phyloP scores from a whole-genome alignment of 768 basidiomycete species.

The Gautieria morchelliformis region DNA sequence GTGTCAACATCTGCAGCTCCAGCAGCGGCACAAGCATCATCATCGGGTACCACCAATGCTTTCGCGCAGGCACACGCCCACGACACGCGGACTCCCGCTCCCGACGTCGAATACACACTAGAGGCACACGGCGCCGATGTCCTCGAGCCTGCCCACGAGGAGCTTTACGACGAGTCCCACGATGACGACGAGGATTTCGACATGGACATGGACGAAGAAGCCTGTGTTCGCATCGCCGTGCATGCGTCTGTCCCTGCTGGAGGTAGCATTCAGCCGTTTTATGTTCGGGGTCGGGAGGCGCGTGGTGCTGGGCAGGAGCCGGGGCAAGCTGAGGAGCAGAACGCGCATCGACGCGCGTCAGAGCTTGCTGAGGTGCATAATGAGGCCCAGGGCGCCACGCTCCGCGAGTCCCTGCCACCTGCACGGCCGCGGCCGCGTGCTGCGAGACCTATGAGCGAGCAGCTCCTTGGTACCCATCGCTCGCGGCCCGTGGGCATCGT shows the following conservation, averaged over 20 bases:
- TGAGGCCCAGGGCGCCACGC: neutral
- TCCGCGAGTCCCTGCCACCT: slow-evolving; percentile 13
- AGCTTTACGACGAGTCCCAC: too few relatives aligned
- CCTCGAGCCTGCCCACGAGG: too few relatives aligned
- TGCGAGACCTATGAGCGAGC: slow-evolving; percentile 59
- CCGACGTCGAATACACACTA: too few relatives aligned
- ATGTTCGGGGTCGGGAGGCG: neutral
- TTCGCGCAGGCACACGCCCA: too few relatives aligned
- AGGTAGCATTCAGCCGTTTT: neutral
- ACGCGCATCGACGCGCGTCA: too few relatives aligned
- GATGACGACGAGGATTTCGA: neutral
- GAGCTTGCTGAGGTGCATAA: too few relatives aligned
- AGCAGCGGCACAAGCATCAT: neutral
- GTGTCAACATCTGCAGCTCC: neutral
- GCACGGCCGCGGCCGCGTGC: slow-evolving; percentile 44
- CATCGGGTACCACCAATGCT: too few relatives aligned
- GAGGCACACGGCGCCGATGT: too few relatives aligned
- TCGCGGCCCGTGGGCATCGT: slow-evolving; percentile 16
- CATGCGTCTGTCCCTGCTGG: neutral
- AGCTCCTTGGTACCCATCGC: slow-evolving; percentile 27
- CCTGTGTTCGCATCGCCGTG: neutral
- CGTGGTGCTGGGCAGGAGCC: too few relatives aligned
- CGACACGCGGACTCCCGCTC: too few relatives aligned
- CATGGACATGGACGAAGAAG: neutral
- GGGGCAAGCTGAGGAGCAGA: too few relatives aligned